Base-by-base conservation (phyloP, 2,329 filamentous ascomycete species). In the Exophiala xenobiotica region DNA sequence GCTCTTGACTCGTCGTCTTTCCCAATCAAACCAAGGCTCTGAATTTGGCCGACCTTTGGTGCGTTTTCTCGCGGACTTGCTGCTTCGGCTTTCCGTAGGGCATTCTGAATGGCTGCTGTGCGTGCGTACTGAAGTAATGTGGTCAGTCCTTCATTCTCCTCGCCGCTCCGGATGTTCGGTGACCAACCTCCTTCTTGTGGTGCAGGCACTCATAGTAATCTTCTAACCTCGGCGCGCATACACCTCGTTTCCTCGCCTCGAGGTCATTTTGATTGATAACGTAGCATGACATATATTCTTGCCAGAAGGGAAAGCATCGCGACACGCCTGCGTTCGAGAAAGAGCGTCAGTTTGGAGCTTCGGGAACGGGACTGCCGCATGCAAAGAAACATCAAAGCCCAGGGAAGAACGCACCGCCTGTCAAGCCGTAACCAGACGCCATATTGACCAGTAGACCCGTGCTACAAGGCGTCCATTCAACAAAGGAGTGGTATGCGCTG, bases 161-260 rank as follows among this genome's bases (percentile, higher is more conserved):
- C 24, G 26, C 5, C 6, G 29, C 23, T 18, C 19, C 12, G 46
- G 33, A 20, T 11, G 19, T 38, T 26, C 14, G 3, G 20, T 38
- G 3, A 72, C 82, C 52, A 67, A 97, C 93, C 89, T 99, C 93
- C 78, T 99, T 99, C 79, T 87, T 90, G 79, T 99, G 93, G 72
- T 99, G 93, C 68, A 99, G 76, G 74, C 95, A 99, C 77, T 99
- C 93, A 71, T 96, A 95, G 78, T 99, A 99, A 70, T 99, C 93
- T 71, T 99, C 93, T 61, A 97, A 78, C 3, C 84, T 81, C 12
- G 88, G 86, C 14, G 80, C 76, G 71, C 95, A 99, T 75, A 95
- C 95, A 72, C 85, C 87, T 77, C 91, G 93, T 63, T 89, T 89
- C 12, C 83, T 82, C 62, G 83, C 78, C 67, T 91, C 87, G 49